phyloP scores from a whole-genome alignment of 257 asterid genomes.

The Avicennia marina region DNA sequence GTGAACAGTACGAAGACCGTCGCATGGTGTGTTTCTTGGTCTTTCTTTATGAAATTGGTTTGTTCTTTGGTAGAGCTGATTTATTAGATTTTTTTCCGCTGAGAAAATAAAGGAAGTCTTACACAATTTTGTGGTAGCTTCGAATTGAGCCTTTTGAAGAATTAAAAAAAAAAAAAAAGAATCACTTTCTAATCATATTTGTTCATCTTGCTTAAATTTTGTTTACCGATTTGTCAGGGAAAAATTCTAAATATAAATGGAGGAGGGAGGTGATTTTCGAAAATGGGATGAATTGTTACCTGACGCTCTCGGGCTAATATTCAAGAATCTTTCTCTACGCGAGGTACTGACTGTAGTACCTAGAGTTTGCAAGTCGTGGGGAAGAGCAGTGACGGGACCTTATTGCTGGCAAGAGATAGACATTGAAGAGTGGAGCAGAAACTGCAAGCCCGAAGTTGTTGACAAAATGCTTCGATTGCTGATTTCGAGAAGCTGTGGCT shows the following conservation, averaged over 20 bases:
- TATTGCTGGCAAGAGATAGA: conserved; percentile 95
- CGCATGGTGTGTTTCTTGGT: too few relatives aligned
- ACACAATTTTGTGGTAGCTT: not conserved
- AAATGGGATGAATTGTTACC: conserved; percentile 82
- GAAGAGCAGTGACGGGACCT: conserved; percentile 60
- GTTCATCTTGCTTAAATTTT: not conserved
- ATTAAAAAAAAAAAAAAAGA: too few relatives aligned
- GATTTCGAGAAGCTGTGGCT: conserved; percentile 63
- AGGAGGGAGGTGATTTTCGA: conserved; percentile 32
- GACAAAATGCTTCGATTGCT: conserved; percentile 65
- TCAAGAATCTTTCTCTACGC: conserved; percentile 56
- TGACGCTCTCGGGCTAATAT: conserved; percentile 81
- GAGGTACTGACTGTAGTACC: conserved; percentile 79
- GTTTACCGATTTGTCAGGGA: not conserved
- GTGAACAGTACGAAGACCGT: not conserved
- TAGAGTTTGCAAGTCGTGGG: conserved; percentile 86
- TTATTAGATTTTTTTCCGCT: not conserved
- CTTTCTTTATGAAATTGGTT: not conserved
- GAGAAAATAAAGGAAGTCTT: not conserved
- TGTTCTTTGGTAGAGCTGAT: not conserved
- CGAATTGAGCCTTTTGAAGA: not conserved
- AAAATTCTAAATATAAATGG: conserved; percentile 57
- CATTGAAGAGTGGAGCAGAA: conserved; percentile 81
- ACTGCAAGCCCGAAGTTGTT: conserved; percentile 33
- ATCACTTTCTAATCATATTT: not conserved